These are phyloP conservation scores for Ceratocystis huliohia DNA, from an alignment of 2,329 filamentous ascomycete species.

Conservation along the genomic window DNA sequence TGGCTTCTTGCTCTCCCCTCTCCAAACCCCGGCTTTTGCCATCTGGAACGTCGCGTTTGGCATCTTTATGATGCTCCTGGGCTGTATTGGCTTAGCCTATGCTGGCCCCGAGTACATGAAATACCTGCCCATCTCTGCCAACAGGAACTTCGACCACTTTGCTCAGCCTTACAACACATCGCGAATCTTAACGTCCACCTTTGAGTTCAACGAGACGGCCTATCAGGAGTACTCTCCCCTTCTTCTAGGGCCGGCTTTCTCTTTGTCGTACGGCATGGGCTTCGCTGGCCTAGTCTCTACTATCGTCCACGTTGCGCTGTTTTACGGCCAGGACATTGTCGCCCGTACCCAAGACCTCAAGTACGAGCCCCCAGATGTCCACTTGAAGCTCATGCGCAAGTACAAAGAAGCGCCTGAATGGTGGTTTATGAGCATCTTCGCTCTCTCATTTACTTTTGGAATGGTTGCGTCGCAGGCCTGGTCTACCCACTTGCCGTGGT, in stretches of 20 bases:
- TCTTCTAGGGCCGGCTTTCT: slow-evolving; percentile 42
- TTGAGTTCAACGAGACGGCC: slow-evolving; percentile 46
- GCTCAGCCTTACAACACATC: slow-evolving; percentile 47
- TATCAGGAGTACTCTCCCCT: slow-evolving; percentile 50
- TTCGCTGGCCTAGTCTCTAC: slow-evolving; percentile 45
- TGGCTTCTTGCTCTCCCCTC: slow-evolving; percentile 38
- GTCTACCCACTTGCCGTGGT: slow-evolving; percentile 34
- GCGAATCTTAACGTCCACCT: slow-evolving; percentile 43
- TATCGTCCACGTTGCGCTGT: slow-evolving; percentile 39
- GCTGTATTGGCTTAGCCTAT: slow-evolving; percentile 49
- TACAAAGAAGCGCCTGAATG: slow-evolving; percentile 44
- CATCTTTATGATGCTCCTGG: slow-evolving; percentile 41
- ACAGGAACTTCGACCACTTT: slow-evolving; percentile 49
- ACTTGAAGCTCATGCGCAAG: slow-evolving; percentile 42
- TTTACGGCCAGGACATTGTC: slow-evolving; percentile 39
- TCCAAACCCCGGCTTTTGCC: slow-evolving; percentile 42
- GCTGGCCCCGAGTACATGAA: slow-evolving; percentile 44
- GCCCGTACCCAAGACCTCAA: slow-evolving; percentile 27
- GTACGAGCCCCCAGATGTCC: slow-evolving; percentile 38
- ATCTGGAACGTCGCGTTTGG: slow-evolving; percentile 44
- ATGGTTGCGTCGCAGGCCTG: slow-evolving; percentile 30
- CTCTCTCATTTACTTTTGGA: slow-evolving; percentile 38
- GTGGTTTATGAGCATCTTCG: slow-evolving; percentile 42
- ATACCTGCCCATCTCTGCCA: slow-evolving; percentile 48
- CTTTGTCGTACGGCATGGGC: slow-evolving; percentile 42